Percentiles rank a stretch among this genome's conserved stretches.
Conservation (phyloP, 2,329 filamentous ascomycete species). For the Hawksworthiomyces lignivorus region DNA sequence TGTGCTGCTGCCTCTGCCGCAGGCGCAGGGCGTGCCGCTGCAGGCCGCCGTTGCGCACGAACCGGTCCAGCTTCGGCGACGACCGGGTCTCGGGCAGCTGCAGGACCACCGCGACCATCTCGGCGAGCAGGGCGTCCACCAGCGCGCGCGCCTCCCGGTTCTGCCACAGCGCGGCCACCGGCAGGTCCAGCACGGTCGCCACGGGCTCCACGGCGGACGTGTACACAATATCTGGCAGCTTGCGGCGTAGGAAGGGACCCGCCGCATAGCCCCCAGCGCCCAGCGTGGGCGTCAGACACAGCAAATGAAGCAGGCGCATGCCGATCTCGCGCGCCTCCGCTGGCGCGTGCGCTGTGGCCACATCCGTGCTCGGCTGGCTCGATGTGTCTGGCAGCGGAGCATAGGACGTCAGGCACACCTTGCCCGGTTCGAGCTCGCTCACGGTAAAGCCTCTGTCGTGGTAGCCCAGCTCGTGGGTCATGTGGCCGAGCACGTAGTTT, state of each 20-base stretch:
- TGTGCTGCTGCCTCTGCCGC: background rate
- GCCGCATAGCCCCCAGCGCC: conserved; percentile 51
- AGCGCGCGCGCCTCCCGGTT: conserved; percentile 59
- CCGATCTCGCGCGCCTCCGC: too few species aligned
- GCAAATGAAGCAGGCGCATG: conserved; percentile 54
- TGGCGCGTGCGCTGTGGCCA: too few species aligned
- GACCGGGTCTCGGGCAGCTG: conserved; percentile 65
- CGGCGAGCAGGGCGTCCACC: conserved; percentile 63
- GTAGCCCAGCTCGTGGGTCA: conserved; percentile 39
- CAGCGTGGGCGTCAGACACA: conserved; percentile 56
- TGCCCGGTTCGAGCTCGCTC: conserved; percentile 24
- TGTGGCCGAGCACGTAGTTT: conserved; percentile 65
- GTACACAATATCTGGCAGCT: conserved; percentile 72
- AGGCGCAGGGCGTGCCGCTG: conserved; percentile 52
- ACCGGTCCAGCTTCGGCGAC: conserved; percentile 47
- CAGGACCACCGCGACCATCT: conserved; percentile 65
- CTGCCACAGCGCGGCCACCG: conserved; percentile 62
- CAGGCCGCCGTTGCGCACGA: conserved; percentile 52
- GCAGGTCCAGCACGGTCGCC: conserved; percentile 68
- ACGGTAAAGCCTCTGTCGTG: conserved; percentile 10
- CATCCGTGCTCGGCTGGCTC: too few species aligned
- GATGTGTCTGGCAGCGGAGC: background rate
- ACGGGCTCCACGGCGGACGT: conserved; percentile 73
- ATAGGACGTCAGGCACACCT: conserved; percentile 26
- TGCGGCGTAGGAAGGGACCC: conserved; percentile 58